These are phyloP conservation scores for Penicillium sp. DNA, from an alignment of 2,329 filamentous ascomycete species.

Conservation along the genomic window DNA sequence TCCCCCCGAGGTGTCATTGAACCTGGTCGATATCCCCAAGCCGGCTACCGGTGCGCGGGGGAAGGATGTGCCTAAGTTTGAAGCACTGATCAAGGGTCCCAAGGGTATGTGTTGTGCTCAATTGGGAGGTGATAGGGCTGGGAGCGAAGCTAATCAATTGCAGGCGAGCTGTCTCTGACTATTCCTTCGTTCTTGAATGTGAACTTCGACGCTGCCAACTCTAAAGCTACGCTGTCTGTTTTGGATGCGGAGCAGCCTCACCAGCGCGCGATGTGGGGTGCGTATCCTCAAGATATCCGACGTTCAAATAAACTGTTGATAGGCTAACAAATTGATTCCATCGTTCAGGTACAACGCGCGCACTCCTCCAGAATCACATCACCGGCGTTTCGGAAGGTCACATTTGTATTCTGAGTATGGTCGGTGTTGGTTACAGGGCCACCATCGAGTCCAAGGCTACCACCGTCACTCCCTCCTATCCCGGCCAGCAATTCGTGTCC, in stretches of 20 bases:
- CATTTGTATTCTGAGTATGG: slow-evolving; percentile 85
- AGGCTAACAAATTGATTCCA: slow-evolving; percentile 21
- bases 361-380: slow-evolving; percentile 87
- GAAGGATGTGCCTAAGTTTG: slow-evolving; percentile 62
- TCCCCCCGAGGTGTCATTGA: slow-evolving; percentile 79
- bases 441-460: slow-evolving; percentile 75
- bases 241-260: slow-evolving; percentile 67
- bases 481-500: slow-evolving; percentile 84
- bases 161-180: slow-evolving; percentile 73
- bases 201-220: slow-evolving; percentile 63
- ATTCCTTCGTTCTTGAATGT: slow-evolving; percentile 80
- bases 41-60: slow-evolving; percentile 62
- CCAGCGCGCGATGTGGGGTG: slow-evolving; percentile 97
- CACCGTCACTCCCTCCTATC: slow-evolving; percentile 67
- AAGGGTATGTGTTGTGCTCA: slow-evolving; percentile 58
- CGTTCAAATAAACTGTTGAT: not conserved
- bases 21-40: slow-evolving; percentile 64
- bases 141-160: slow-evolving; percentile 15
- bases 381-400: slow-evolving; percentile 95
- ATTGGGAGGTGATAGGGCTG: not conserved
- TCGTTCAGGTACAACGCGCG: slow-evolving; percentile 75
- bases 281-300: slow-evolving; percentile 28
- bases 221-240: slow-evolving; percentile 70
- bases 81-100: slow-evolving; percentile 76
- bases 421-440: slow-evolving; percentile 94